These are phyloP conservation scores for Craterostigma plantagineum DNA, from an alignment of 257 asterid genomes.

Conservation along the genomic window DNA sequence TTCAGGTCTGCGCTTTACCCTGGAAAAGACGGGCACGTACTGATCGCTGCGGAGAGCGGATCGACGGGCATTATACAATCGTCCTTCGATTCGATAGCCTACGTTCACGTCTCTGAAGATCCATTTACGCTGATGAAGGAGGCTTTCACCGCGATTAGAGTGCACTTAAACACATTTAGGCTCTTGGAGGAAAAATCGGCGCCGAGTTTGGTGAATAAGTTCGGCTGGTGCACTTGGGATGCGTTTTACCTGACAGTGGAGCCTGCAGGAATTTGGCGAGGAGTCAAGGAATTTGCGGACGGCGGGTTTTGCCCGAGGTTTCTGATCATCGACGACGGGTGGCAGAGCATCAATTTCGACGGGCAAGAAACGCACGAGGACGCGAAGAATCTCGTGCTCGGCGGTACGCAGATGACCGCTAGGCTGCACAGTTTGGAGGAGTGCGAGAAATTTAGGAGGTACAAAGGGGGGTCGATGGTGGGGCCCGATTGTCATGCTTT, in stretches of 20 bases:
- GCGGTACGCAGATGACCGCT: constrained; percentile 57
- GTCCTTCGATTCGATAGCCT: constrained; percentile 27
- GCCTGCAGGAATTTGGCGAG: constrained; percentile 38
- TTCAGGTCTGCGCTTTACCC: constrained; percentile 49
- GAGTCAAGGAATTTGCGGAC: constrained; percentile 26
- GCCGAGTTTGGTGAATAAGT: constrained; percentile 36
- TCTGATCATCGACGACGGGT: constrained; percentile 53
- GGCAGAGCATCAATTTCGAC: constrained; percentile 49
- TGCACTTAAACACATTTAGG: constrained; percentile 43
- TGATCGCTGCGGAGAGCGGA: constrained; percentile 53
- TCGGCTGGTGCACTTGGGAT: constrained; percentile 62
- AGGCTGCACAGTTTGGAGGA: constrained; percentile 49
- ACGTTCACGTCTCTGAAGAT: constrained; percentile 40
- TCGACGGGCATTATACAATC: constrained; percentile 19
- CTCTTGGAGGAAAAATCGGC: constrained; percentile 49
- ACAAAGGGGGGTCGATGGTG: constrained; percentile 23
- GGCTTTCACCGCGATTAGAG: constrained; percentile 38
- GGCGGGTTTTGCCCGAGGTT: constrained; percentile 46
- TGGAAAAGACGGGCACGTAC: constrained; percentile 31
- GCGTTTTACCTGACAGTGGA: constrained; percentile 42
- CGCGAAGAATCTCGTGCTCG: constrained; percentile 34
- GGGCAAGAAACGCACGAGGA: constrained; percentile 16
- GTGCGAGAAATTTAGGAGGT: constrained; percentile 38
- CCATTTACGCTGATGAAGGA: constrained; percentile 53
- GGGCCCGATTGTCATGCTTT: constrained; percentile 22